phyloP scores from a whole-genome alignment of 2,329 filamentous ascomycete genomes.

The Mollisiaceae sp. region DNA sequence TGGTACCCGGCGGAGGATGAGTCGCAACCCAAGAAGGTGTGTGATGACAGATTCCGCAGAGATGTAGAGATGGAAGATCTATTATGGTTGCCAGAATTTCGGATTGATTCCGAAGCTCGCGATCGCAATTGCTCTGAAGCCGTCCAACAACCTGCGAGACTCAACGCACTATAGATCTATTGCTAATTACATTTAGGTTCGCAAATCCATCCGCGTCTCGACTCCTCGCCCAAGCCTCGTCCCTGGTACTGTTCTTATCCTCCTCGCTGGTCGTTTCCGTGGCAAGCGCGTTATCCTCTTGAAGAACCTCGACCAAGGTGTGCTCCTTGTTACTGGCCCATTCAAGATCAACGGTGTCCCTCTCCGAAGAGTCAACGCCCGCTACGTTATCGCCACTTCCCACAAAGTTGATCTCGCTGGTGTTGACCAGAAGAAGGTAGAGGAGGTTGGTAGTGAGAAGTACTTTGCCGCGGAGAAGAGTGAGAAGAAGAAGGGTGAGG shows the following conservation, averaged over 20 bases:
- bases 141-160: slow-evolving; percentile 4
- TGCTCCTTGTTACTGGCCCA: slow-evolving; percentile 97
- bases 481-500: slow-evolving; percentile 95
- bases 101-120: slow-evolving; percentile 23
- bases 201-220: slow-evolving; percentile 90
- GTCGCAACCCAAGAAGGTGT: slow-evolving; percentile 89
- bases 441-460: slow-evolving; percentile 72
- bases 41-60: slow-evolving; percentile 44
- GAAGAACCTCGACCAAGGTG: slow-evolving; percentile 96
- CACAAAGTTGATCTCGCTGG: slow-evolving; percentile 83
- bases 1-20: slow-evolving; percentile 98
- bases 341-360: slow-evolving; percentile 99
- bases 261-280: slow-evolving; percentile 98
- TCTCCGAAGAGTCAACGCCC: slow-evolving; percentile 90
- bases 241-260: slow-evolving; percentile 96
- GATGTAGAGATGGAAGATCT: slow-evolving; percentile 9
- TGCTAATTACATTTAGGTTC: slow-evolving; percentile 66
- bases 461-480: slow-evolving; percentile 98
- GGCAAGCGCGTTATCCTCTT: slow-evolving; percentile 99
- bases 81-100: slow-evolving; percentile 22
- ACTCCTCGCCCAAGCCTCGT: slow-evolving; percentile 87
- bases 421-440: slow-evolving; percentile 89
- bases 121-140: slow-evolving; percentile 31
- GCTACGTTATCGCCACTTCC: slow-evolving; percentile 92
- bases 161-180: slow-evolving; percentile 4